Evolutionary conservation across 1,284 basidiomycete genomes (phyloP).

Genomic region (Ustilago xerochloae): DNA sequence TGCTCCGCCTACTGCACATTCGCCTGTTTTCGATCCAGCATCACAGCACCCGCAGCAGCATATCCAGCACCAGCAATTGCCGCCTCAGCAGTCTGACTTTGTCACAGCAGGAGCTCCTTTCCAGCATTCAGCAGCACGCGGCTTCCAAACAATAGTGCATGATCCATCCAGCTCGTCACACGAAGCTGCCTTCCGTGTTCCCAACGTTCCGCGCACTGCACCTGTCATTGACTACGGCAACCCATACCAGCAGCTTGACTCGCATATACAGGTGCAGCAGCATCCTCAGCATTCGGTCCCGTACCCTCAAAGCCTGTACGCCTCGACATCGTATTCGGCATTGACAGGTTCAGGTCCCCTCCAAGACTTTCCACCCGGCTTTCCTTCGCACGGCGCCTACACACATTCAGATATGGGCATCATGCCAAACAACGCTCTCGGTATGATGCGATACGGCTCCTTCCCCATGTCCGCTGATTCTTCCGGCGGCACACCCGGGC

Average conservation of each 20-base stretch:
- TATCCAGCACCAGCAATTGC: conserved; percentile 21
- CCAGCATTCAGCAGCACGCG: conserved; percentile 21
- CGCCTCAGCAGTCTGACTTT: conserved; percentile 11
- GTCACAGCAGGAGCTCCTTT: conserved; percentile 13
- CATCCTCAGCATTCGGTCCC: conserved; percentile 17
- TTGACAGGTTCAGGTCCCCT: conserved; percentile 19
- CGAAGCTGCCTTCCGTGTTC: conserved; percentile 27
- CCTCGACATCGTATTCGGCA: conserved; percentile 32
- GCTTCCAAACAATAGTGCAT: conserved; percentile 15
- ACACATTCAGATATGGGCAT: conserved; percentile 32
- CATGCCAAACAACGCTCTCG: conserved; percentile 17
- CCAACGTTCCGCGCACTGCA: conserved; percentile 22
- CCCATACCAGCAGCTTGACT: conserved; percentile 28
- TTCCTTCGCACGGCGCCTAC: conserved; percentile 17
- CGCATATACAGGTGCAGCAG: conserved; percentile 22
- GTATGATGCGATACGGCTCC: conserved; percentile 44
- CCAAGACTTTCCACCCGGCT: conserved; percentile 11
- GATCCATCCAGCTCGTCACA: conserved; percentile 19
- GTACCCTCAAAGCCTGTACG: conserved; percentile 22
- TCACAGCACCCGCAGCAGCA: conserved; percentile 26
- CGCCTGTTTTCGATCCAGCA: conserved; percentile 17
- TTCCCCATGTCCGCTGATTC: conserved; percentile 32
- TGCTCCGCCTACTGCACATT: conserved; percentile 14
- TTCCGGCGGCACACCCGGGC: conserved; percentile 24
- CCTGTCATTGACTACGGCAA: conserved; percentile 30